Evolutionary conservation across 768 basidiomycete species (phyloP).

Genomic region (Suillus variegatus): DNA sequence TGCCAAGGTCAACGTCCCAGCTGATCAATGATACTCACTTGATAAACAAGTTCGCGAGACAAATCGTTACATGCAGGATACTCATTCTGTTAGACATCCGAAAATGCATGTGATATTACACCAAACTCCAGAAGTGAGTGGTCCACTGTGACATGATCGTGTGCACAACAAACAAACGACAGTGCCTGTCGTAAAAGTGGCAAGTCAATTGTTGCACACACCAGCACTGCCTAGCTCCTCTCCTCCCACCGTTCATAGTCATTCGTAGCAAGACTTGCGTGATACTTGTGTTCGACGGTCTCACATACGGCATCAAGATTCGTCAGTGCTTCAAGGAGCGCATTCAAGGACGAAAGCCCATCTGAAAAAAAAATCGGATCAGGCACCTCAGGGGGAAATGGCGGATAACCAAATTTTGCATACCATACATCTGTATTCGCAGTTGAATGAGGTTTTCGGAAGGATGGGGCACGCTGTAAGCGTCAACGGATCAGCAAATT

Average conservation of each 20-base stretch:
- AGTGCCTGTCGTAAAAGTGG: not conserved
- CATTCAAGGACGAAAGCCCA: conserved; percentile 80
- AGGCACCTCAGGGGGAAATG: not conserved
- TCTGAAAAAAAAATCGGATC: conserved; percentile 46
- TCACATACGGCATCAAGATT: conserved; percentile 79
- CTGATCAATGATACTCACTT: not conserved
- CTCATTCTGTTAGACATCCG: not conserved
- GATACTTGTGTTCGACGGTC: conserved; percentile 70
- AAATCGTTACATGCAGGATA: not conserved
- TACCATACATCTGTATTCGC: conserved; percentile 99
- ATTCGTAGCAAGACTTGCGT: conserved; percentile 52
- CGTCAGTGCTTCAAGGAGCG: conserved; percentile 72
- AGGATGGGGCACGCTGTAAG: conserved; percentile 70
- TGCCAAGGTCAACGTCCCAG: not conserved
- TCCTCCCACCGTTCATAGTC: conserved; percentile 72
- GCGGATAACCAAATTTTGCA: conserved; percentile 31
- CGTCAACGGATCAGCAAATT: not conserved
- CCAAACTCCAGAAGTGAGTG: not conserved
- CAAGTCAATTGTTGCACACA: not conserved
- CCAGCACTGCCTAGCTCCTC: conserved; percentile 42
- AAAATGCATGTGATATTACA: not conserved
- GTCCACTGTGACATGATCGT: not conserved
- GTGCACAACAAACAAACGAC: not conserved
- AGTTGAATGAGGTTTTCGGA: conserved; percentile 96
- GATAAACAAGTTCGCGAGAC: not conserved